Base-by-base conservation (phyloP, 2,329 filamentous ascomycete genomes). In the Sporothrix pseudoabietina region DNA sequence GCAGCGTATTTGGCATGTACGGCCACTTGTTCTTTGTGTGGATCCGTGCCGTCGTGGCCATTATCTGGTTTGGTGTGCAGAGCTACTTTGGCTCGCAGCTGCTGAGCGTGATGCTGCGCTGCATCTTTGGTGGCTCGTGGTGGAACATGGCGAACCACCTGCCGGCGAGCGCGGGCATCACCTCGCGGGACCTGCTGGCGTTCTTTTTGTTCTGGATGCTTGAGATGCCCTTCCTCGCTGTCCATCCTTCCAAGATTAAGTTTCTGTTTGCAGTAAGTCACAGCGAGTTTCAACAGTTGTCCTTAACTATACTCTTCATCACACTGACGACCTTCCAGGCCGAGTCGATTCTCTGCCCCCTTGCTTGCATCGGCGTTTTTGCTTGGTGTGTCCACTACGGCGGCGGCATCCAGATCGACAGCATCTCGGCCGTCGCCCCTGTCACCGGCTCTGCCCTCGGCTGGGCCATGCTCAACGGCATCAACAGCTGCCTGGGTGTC, bases 161-260 rank as follows among this genome's bases (percentile, higher is more conserved):
- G 22, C 80, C 81, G 2, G 78, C 74, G 1, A 80, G 77, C 8
- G 77, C 80, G 8, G 81, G 81, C 22, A 82, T 82, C 63, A 81
- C 81, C 5, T 80, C 79, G 26, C 75, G 75, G 22, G 78, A 79
- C 19, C 80, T 82, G 76, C 76, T 80, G 14, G 76, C 78, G 0
- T 81, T 81, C 66, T 80, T 82, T 72, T 75, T 82, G 19, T 80
- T 79, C 70, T 82, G 81, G 81, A 75, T 80, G 44, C 72, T 81
- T 61, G 80, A 82, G 72, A 72, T 83, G 54, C 79, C 83, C 4
- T 83, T 85, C 75, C 80, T 80, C 26, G 79, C 82, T 54, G 80
- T 84, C 73, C 79, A 83, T 16, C 84, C 84, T 9, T 82, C 84
- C 72, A 80, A 81, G 52, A 74, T 83, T 10, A 80, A 81, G 4